Evolutionary conservation across 73 alveolate genomes (phyloP).

Genomic region (Stentor coeruleus): DNA sequence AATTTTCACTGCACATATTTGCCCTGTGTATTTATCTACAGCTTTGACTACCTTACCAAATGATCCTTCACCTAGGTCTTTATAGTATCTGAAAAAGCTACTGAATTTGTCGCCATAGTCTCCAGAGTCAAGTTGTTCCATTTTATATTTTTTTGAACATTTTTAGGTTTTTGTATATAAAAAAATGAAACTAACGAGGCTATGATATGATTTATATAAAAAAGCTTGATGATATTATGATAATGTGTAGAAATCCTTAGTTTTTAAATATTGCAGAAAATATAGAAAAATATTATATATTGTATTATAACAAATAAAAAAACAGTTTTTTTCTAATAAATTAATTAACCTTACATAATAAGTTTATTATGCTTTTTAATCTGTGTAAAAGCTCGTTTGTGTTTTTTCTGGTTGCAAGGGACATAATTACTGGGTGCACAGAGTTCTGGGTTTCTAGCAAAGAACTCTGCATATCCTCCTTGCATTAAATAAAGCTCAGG

Average conservation of each 20-base stretch:
- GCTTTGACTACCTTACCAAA: constrained; percentile 43
- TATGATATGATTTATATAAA: no score
- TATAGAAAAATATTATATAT: no score
- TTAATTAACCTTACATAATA: no score
- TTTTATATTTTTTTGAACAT: not conserved
- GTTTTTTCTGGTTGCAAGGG: not conserved
- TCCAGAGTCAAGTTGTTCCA: constrained; percentile 13
- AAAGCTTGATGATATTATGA: no score
- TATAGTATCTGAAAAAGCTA: constrained; percentile 1
- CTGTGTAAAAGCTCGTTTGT: not conserved
- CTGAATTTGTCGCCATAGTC: constrained; percentile 26
- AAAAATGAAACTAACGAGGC: no score
- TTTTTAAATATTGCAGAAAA: no score
- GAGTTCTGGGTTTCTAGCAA: not conserved
- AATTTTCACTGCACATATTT: constrained; percentile 27
- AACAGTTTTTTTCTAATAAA: no score
- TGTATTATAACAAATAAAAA: no score
- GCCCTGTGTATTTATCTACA: constrained; percentile 21
- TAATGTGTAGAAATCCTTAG: no score
- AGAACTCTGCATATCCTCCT: constrained; percentile 25
- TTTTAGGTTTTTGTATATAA: no score
- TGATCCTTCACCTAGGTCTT: constrained; percentile 32
- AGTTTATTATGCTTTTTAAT: not conserved
- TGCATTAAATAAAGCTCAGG: constrained; percentile 16
- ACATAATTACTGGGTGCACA: constrained; percentile 1